phyloP scores from a whole-genome alignment of 495 filamentous ascomycete genomes.

The Hypomontagnella monticulosa region DNA sequence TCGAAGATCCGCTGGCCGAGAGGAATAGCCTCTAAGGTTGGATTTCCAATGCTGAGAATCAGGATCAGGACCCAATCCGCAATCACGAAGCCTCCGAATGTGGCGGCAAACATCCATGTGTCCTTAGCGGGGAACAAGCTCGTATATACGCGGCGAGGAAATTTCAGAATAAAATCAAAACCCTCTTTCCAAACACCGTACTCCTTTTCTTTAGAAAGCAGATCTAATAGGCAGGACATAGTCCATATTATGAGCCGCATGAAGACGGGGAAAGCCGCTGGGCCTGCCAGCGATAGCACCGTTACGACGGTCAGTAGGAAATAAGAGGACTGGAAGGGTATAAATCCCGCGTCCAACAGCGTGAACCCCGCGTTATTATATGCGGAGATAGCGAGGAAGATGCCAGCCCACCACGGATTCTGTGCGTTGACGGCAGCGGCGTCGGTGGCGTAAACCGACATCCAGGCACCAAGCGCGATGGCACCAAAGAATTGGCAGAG shows the following conservation, averaged over 20 bases:
- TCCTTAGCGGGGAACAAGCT: conserved; percentile 76
- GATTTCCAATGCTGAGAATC: conserved; percentile 73
- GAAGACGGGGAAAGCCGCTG: conserved; percentile 74
- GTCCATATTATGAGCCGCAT: conserved; percentile 75
- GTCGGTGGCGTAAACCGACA: conserved; percentile 64
- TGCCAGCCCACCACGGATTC: conserved; percentile 64
- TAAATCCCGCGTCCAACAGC: conserved; percentile 79
- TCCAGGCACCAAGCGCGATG: conserved; percentile 72
- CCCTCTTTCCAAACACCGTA: conserved; percentile 57
- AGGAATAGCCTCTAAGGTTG: conserved; percentile 64
- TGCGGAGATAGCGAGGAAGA: conserved; percentile 70
- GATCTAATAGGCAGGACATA: conserved; percentile 52
- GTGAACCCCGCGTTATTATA: conserved; percentile 86
- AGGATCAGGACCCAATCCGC: conserved; percentile 79
- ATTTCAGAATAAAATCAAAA: conserved; percentile 74
- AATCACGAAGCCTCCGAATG: conserved; percentile 72
- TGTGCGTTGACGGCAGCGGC: conserved; percentile 68
- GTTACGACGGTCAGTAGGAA: conserved; percentile 77
- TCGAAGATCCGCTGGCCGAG: conserved; percentile 68
- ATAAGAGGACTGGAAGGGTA: conserved; percentile 64
- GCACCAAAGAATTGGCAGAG: conserved; percentile 71
- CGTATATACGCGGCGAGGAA: conserved; percentile 77
- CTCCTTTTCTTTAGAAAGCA: conserved; percentile 50
- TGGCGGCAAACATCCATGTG: conserved; percentile 75
- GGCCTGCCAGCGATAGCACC: conserved; percentile 77